Base-by-base conservation (phyloP, 306 rosid species). In the Fragaria vesca region DNA sequence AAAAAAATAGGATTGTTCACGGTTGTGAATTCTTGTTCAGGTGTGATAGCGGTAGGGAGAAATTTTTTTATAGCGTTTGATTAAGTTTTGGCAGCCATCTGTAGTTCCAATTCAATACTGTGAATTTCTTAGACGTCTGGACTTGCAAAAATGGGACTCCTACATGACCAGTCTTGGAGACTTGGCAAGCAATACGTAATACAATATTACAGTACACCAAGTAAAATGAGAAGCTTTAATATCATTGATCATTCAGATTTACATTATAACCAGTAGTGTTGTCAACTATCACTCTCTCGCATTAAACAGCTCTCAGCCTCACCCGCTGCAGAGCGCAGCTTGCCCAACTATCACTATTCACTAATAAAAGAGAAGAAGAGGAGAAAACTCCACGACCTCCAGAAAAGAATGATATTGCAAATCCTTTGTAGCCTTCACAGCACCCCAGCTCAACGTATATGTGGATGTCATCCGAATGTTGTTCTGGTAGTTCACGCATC, bases 401-500 rank as follows among this genome's bases (percentile, higher is more conserved):
- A 5, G 18, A 28, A 45, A 76, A 58, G 45, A 77, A 77, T 69
- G 72, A 54, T 74, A 17, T 24, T 55, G 61, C 75, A 42, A 43
- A 43, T 67, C 55, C 52, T 43, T 17, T 30, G 71, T 51, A 13
- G 47, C 60, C 61, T 26, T 74, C 78, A 58, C 28, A 61, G 47
- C 71, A 46, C n/a, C 60, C 20, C 46, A 45, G 78, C 40, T 32
- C 21, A 60, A 71, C 42, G 30, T 9, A 13, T 9, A 20, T 47
- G 55, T 60, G 66, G 5, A 43, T 16, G 21, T 11, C 17, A 32
- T 69, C 62, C 1, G 7, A 26, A 74, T 5, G 9, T 10, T 47
- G 17, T 34, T 71, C 26, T 13, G 20, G 70, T 46, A 45, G 70
- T 17, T 69, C 71, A 1, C 2, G 48, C 8, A 72, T 24, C 50